Evolutionary conservation across 257 asterid genomes (phyloP), one percentile per base, ranked within the genome.

Genomic region (Euphrasia confusa): DNA sequence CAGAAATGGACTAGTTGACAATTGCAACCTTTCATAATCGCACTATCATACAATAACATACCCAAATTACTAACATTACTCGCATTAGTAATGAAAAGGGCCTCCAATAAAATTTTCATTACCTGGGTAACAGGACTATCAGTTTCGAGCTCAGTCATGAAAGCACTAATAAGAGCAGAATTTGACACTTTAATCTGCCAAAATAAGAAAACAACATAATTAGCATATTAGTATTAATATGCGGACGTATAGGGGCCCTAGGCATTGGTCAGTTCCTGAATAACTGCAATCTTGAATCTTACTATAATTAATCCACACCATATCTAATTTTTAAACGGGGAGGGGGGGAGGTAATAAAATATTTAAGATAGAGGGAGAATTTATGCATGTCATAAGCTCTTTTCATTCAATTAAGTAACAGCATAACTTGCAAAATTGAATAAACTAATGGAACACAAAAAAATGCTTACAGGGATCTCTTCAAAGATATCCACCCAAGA

Each of bases 171-270:
- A 60, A 89, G 89, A 72, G 99, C 97, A 71, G 99, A 93, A 73
- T 93, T 93, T 68, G 99, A 93, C 73, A 93, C 97, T 79, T 93
- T 93, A 48, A 89, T 89, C 99, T 91, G 94, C 62, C 64, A 65
- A 21, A 26, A 55, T 47, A 30, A 54, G 9, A 58, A 9, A 37
- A 18, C 47, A 13, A 11, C 11, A 37, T 47, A 68, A 45, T 53
- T 7, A 64, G 53, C 54, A 61, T 54, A 52, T 50, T 59, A 21
- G 13, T 54, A 50, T n/a, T 39, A 55, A 32, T 60, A 54, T 42
- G 14, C 10, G 17, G 24, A 33, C 26, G 11, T 13, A 17, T n/a
- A 11, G 60, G 49, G 11, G 21, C 30, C 54, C 52, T 4, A 45
- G 52, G 52, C 17, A 14, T 17, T 44, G 48, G 40, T 35, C 7